Conservation (phyloP, 2,329 filamentous ascomycete species). For the Byssochlamys sp. region DNA sequence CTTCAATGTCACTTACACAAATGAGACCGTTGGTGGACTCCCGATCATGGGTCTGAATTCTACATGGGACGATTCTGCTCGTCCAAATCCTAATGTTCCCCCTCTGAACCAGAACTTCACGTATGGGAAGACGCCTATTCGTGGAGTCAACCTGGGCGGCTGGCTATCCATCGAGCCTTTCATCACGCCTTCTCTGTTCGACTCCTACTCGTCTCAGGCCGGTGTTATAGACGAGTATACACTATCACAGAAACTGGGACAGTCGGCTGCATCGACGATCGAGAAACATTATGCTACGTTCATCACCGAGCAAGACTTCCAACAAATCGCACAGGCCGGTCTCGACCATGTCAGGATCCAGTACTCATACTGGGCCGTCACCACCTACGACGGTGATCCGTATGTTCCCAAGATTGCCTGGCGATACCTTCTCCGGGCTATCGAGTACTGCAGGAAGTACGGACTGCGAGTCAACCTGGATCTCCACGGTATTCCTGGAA, state of each 20-base stretch:
- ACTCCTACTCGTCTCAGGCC: conserved; percentile 50
- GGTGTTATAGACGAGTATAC: conserved; percentile 82
- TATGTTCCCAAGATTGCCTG: conserved; percentile 81
- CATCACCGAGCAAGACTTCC: conserved; percentile 73
- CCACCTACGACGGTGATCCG: conserved; percentile 73
- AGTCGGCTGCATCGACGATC: conserved; percentile 56
- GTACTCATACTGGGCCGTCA: conserved; percentile 89
- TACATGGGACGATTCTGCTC: conserved; percentile 72
- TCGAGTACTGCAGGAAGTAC: conserved; percentile 88
- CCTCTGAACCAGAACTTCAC: conserved; percentile 66
- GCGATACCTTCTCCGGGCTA: conserved; percentile 83
- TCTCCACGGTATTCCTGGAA: conserved; percentile 80
- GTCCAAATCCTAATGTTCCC: conserved; percentile 70
- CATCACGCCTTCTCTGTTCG: conserved; percentile 86
- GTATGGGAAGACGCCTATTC: conserved; percentile 68
- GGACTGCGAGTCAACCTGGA: conserved; percentile 89
- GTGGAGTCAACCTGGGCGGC: conserved; percentile 85
- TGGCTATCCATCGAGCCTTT: conserved; percentile 93
- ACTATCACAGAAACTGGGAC: conserved; percentile 60
- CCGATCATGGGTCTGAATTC: conserved; percentile 80
- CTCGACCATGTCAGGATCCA: conserved; percentile 95
- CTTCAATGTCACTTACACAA: conserved; percentile 91
- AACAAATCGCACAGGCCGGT: conserved; percentile 73
- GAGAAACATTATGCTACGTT: conserved; percentile 89
- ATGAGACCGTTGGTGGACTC: conserved; percentile 72